Conservation (phyloP, 176 grass and related monocot species). For the Puya raimondii region DNA sequence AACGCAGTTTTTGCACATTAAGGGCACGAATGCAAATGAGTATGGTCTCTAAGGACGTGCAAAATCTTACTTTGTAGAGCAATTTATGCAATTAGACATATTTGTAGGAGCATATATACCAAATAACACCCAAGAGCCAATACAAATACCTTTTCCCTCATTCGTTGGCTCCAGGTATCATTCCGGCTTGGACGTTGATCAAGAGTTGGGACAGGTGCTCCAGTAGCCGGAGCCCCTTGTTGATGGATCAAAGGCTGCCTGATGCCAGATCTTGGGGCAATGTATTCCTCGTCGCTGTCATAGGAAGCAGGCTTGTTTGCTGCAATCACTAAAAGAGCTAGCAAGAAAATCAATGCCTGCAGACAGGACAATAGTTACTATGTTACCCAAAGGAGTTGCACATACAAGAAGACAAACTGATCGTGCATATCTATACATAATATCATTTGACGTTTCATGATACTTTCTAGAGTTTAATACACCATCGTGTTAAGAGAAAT, state of each 20-base stretch:
- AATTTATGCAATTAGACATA: neutral
- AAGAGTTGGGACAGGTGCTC: constrained; percentile 61
- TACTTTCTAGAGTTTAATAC: neutral
- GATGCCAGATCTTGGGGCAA: constrained; percentile 37
- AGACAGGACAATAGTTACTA: neutral
- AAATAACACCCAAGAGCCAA: constrained; percentile 1
- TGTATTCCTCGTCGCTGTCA: constrained; percentile 85
- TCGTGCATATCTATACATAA: too few species aligned
- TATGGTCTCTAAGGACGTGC: too few species aligned
- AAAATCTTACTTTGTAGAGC: neutral
- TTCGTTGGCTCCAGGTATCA: constrained; percentile 91
- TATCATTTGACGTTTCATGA: neutral
- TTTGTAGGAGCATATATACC: constrained; percentile 2
- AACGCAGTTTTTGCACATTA: too few species aligned
- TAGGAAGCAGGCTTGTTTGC: constrained; percentile 77
- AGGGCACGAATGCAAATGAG: too few species aligned
- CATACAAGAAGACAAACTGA: too few species aligned
- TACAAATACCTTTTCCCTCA: constrained; percentile 84
- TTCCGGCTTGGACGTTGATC: constrained; percentile 72
- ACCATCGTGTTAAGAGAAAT: too few species aligned
- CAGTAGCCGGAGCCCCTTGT: constrained; percentile 46
- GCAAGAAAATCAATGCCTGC: constrained; percentile 69
- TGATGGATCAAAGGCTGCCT: constrained; percentile 63
- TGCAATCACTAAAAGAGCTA: constrained; percentile 72
- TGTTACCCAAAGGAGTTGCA: too few species aligned